These are phyloP conservation scores for Pichia terricola DNA, from an alignment of 1,139 yeast species.

Conservation along the genomic window DNA sequence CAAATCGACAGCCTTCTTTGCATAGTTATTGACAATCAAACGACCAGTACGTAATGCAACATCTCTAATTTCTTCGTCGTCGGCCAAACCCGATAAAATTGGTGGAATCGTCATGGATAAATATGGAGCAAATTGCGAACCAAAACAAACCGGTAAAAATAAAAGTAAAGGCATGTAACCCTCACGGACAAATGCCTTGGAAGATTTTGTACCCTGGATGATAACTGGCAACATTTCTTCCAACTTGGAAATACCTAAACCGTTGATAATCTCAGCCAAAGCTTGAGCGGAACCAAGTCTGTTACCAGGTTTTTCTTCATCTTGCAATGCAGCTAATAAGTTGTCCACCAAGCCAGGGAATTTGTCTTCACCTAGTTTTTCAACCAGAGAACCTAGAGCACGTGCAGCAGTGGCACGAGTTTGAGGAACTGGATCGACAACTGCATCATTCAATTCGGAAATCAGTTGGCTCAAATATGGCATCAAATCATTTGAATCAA, in stretches of 20 bases:
- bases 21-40: conserved; percentile 82
- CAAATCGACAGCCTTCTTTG: conserved; percentile 86
- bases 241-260: conserved; percentile 77
- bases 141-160: conserved; percentile 91
- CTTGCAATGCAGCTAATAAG: conserved; percentile 65
- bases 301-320: conserved; percentile 79
- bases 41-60: conserved; percentile 90
- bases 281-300: conserved; percentile 98
- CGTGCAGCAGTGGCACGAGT: conserved; percentile 97
- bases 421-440: conserved; percentile 98
- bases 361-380: conserved; percentile 89
- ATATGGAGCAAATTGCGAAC: conserved; percentile 85
- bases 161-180: conserved; percentile 88
- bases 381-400: conserved; percentile 93
- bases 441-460: conserved; percentile 78
- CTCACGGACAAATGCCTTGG: conserved; percentile 69
- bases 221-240: conserved; percentile 83
- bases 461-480: conserved; percentile 77
- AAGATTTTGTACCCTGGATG: conserved; percentile 58
- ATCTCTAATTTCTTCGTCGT: conserved; percentile 82
- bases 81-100: conserved; percentile 85
- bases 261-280: conserved; percentile 84
- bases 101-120: conserved; percentile 81
- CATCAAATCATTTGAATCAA: conserved; percentile 73
- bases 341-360: conserved; percentile 90